These are phyloP conservation scores for Piper betle DNA, from an alignment of 164 flowering plant genomes.

Conservation along the genomic window DNA sequence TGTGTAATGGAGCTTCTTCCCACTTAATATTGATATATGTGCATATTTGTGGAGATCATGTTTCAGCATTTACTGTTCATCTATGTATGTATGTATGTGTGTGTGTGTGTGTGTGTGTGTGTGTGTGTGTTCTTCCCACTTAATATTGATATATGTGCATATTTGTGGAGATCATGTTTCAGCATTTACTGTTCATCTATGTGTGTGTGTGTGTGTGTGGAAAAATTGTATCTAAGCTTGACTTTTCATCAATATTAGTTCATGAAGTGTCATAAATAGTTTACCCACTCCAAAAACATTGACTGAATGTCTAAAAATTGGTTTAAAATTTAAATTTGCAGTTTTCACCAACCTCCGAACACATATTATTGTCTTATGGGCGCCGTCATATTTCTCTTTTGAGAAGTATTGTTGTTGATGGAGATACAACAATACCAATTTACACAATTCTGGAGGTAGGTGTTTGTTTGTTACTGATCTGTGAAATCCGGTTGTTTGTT, in stretches of 20 bases:
- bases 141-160: too few species aligned
- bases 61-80: too few species aligned
- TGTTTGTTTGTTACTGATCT: neutral
- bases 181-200: too few species aligned
- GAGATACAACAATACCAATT: conserved; percentile 60
- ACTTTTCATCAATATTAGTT: neutral
- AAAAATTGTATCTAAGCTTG: neutral
- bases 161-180: too few species aligned
- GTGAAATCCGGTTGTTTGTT: neutral
- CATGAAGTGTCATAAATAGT: neutral
- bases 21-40: too few species aligned
- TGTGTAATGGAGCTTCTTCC: too few species aligned
- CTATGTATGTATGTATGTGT: too few species aligned
- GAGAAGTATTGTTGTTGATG: conserved; percentile 77
- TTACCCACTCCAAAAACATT: too few species aligned
- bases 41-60: too few species aligned
- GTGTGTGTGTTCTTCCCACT: too few species aligned
- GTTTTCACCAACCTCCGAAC: conserved; percentile 98
- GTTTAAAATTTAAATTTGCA: conserved; percentile 20
- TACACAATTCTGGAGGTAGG: conserved; percentile 88
- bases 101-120: too few species aligned
- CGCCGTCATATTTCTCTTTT: conserved; percentile 93
- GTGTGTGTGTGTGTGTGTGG: too few species aligned
- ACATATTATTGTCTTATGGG: conserved; percentile 85
- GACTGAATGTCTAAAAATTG: neutral